Evolutionary conservation across 2,329 filamentous ascomycete species (phyloP).

Genomic region (Pseudogymnoascus sp.): DNA sequence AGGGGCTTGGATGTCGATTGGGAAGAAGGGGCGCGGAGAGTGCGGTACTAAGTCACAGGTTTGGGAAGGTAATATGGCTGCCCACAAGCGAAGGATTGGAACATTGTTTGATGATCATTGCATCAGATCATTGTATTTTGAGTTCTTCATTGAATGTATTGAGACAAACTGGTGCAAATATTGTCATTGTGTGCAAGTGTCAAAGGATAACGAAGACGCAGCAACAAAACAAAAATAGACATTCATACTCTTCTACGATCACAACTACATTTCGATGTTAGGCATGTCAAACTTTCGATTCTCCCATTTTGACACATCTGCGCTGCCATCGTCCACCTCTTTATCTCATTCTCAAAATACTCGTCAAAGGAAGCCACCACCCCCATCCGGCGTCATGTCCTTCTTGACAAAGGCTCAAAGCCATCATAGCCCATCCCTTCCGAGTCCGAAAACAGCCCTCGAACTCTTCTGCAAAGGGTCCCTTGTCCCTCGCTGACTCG

Average conservation of each 20-base stretch:
- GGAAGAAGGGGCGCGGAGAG: not conserved
- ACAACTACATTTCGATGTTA: not conserved
- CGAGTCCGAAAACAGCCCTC: not conserved
- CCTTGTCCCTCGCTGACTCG: not conserved
- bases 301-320: not conserved
- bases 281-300: not conserved
- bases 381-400: not conserved
- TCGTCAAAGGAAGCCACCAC: not conserved
- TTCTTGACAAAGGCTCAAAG: not conserved
- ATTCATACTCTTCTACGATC: not conserved
- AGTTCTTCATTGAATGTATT: not conserved
- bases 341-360: not conserved
- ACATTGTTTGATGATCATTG: not conserved
- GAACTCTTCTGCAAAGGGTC: not conserved
- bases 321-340: not conserved
- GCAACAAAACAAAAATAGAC: not conserved
- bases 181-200: not conserved
- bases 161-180: not conserved
- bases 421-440: not conserved
- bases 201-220: not conserved
- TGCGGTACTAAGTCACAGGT: not conserved
- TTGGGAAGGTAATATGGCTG: not conserved
- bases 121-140: not conserved
- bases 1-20: not conserved
- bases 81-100: not conserved